Conservation (phyloP, 768 basidiomycete species). For the Tricholoma hemisulphureum region DNA sequence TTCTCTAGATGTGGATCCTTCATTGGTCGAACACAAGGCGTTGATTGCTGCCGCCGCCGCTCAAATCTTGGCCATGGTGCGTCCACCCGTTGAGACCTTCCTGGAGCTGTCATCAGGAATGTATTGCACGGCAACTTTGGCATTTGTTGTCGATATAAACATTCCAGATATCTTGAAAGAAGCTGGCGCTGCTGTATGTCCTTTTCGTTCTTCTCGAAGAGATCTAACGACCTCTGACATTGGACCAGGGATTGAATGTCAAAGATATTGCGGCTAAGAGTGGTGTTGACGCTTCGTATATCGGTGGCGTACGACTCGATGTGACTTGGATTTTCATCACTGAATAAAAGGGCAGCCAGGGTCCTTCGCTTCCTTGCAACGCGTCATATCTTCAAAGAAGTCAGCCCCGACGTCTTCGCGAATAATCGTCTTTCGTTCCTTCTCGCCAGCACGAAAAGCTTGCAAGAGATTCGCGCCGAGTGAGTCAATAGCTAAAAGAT, state of each 20-base stretch:
- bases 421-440: conserved; percentile 26
- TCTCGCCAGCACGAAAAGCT: conserved; percentile 27
- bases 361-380: conserved; percentile 24
- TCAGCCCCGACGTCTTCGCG: conserved; percentile 24
- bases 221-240: no score
- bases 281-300: conserved; percentile 20
- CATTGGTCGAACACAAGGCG: conserved; percentile 11
- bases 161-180: conserved; percentile 35
- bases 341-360: conserved; percentile 11
- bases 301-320: background rate
- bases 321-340: background rate
- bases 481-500: conserved; percentile 14
- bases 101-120: conserved; percentile 10
- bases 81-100: conserved; percentile 16
- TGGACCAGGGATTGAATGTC: conserved; percentile 30
- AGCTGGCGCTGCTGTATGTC: conserved; percentile 19
- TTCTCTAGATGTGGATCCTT: conserved; percentile 14
- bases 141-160: conserved; percentile 28
- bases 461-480: conserved; percentile 28
- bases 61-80: conserved; percentile 25
- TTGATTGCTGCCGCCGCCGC: conserved; percentile 25
- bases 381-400: conserved; percentile 24
- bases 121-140: conserved; percentile 18
- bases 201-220: no score
- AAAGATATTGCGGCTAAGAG: conserved; percentile 32